Evolutionary conservation across 2,329 filamentous ascomycete genomes (phyloP).

Genomic region (Venturia oleaginea): DNA sequence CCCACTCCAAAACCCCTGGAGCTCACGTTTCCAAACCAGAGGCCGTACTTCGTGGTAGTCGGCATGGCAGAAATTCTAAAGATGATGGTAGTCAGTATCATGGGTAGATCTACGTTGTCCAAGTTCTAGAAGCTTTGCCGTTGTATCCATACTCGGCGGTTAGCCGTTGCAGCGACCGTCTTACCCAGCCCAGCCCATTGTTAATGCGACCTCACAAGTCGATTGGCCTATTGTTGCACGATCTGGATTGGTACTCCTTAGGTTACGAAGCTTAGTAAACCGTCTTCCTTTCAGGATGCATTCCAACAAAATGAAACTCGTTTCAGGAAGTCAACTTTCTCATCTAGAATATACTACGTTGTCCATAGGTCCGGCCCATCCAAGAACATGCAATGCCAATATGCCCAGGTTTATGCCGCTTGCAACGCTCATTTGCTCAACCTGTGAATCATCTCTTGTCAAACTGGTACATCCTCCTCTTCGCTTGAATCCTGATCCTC

Average conservation of each 20-base stretch:
- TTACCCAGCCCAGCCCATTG: too few relatives aligned
- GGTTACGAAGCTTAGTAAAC: too few relatives aligned
- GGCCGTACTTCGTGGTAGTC: not conserved
- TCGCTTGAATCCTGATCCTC: conserved; percentile 19
- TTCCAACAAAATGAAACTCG: not conserved
- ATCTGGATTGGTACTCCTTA: too few relatives aligned
- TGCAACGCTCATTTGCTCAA: not conserved
- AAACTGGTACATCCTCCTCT: not conserved
- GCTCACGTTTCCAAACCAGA: not conserved
- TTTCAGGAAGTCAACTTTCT: not conserved
- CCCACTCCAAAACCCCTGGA: not conserved
- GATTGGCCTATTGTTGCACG: too few relatives aligned
- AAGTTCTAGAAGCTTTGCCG: too few relatives aligned
- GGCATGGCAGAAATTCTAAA: not conserved
- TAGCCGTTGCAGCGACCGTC: too few relatives aligned
- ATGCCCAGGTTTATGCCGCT: not conserved
- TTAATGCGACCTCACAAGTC: too few relatives aligned
- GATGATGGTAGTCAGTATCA: too few relatives aligned
- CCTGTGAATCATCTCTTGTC: not conserved
- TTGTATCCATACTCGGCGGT: too few relatives aligned
- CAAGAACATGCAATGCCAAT: not conserved
- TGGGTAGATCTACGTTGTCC: too few relatives aligned
- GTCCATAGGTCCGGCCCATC: not conserved
- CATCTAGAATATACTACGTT: not conserved
- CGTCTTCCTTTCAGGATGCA: not conserved